These are phyloP conservation scores for Fusarium vanettenii DNA, from an alignment of 2,329 filamentous ascomycete species.

Conservation along the genomic window DNA sequence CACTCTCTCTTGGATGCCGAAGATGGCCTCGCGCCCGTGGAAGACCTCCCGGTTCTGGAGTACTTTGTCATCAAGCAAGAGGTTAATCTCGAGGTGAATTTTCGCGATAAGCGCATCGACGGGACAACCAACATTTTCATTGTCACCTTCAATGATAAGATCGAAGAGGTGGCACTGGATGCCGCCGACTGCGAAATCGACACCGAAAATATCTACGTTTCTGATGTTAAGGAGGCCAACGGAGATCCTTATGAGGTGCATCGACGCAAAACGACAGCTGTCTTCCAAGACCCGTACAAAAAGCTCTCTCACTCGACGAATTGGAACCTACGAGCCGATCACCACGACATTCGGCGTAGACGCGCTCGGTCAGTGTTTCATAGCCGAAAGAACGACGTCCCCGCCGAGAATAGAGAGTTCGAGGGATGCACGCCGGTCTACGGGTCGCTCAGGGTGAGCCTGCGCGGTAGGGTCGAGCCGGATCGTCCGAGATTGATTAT, in stretches of 20 bases:
- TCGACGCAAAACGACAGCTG: slow-evolving; percentile 54
- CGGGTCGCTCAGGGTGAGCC: slow-evolving; percentile 61
- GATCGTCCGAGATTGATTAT: slow-evolving; percentile 57
- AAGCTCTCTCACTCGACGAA: slow-evolving; percentile 69
- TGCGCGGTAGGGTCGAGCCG: slow-evolving; percentile 54
- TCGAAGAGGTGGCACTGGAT: slow-evolving; percentile 69
- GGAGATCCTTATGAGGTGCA: slow-evolving; percentile 51
- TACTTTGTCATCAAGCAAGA: slow-evolving; percentile 81
- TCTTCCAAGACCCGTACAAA: slow-evolving; percentile 75
- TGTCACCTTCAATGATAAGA: slow-evolving; percentile 69
- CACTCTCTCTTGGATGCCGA: slow-evolving; percentile 47
- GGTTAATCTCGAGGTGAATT: slow-evolving; percentile 90
- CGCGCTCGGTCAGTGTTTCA: slow-evolving; percentile 69
- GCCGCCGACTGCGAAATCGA: slow-evolving; percentile 72
- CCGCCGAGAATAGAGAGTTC: slow-evolving; percentile 65
- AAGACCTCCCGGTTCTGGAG: slow-evolving; percentile 52
- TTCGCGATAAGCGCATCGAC: slow-evolving; percentile 77
- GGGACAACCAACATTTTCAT: slow-evolving; percentile 87
- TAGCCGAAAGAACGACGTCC: slow-evolving; percentile 63
- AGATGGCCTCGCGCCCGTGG: slow-evolving; percentile 48
- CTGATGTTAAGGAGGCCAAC: slow-evolving; percentile 51
- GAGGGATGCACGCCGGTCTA: slow-evolving; percentile 68
- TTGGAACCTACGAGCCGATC: slow-evolving; percentile 74
- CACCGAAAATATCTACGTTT: slow-evolving; percentile 63
- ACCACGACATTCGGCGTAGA: slow-evolving; percentile 80